Percentiles rank a stretch among this genome's conserved stretches.
Conservation (phyloP, 108 stramenopile species). For the Aureococcus anophagefferens region DNA sequence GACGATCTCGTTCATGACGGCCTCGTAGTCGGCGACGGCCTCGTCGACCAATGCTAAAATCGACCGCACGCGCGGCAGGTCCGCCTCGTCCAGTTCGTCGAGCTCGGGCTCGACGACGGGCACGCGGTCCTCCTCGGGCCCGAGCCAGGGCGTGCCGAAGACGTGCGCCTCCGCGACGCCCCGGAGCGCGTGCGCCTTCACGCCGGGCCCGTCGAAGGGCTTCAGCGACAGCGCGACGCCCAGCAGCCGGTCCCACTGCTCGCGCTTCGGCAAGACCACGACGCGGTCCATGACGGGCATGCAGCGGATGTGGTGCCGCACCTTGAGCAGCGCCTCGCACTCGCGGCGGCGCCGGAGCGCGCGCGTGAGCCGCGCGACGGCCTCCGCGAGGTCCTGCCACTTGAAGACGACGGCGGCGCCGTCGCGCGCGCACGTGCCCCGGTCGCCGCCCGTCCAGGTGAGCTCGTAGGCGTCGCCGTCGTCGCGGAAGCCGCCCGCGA, state of each 20-base stretch:
- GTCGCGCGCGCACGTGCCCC: not conserved
- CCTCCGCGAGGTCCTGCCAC: slow-evolving; percentile 7
- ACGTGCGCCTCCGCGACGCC: not conserved
- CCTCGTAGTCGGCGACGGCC: slow-evolving; percentile 25
- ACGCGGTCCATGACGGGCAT: slow-evolving; percentile 16
- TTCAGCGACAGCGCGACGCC: not conserved
- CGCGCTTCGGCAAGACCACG: slow-evolving; percentile 2
- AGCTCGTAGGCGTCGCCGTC: slow-evolving; percentile 7
- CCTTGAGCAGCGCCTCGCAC: slow-evolving; percentile 6
- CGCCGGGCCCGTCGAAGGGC: not conserved
- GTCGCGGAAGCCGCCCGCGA: slow-evolving; percentile 7
- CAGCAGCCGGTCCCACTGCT: slow-evolving; percentile 10
- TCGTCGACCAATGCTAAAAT: slow-evolving; percentile 19
- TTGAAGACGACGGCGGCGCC: slow-evolving; percentile 31
- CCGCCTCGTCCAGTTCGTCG: no score
- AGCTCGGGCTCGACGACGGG: not conserved
- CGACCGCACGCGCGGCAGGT: no score
- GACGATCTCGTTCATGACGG: slow-evolving; percentile 44
- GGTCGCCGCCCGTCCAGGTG: slow-evolving; percentile 3
- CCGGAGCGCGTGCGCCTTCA: not conserved
- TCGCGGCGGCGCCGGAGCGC: slow-evolving; percentile 9
- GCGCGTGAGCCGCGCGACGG: slow-evolving; percentile 2
- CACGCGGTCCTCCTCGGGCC: no score
- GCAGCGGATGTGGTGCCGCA: slow-evolving; percentile 4
- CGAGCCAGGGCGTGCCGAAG: no score